These are phyloP conservation scores for Leccinum fibrillosum DNA, from an alignment of 768 basidiomycete genomes.

Conservation along the genomic window DNA sequence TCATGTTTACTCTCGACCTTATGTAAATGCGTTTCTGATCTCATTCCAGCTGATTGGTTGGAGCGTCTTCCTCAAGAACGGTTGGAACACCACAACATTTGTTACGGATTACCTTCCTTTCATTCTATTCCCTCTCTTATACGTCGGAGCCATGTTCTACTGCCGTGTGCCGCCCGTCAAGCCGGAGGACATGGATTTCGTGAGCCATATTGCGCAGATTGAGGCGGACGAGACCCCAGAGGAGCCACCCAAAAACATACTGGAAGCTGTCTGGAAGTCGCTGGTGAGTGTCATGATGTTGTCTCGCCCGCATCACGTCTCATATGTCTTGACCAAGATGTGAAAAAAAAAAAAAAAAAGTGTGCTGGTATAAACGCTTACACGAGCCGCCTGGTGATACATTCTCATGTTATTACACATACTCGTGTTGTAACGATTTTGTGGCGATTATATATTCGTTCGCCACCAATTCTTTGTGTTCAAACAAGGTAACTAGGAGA, in stretches of 20 bases:
- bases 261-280: conserved; percentile 76
- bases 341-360: conserved; percentile 1
- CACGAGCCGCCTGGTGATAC: background rate
- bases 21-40: conserved; percentile 21
- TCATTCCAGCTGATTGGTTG: conserved; percentile 46
- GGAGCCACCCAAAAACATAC: conserved; percentile 61
- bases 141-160: conserved; percentile 55
- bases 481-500: too few relatives aligned
- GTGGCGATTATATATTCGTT: too few relatives aligned
- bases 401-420: background rate
- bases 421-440: background rate
- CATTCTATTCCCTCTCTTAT: conserved; percentile 73
- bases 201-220: conserved; percentile 64
- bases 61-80: conserved; percentile 48
- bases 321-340: conserved; percentile 15
- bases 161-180: conserved; percentile 21
- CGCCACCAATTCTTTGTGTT: too few relatives aligned
- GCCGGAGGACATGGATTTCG: conserved; percentile 81
- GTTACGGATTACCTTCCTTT: conserved; percentile 81
- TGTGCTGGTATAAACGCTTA: background rate
- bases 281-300: conserved; percentile 48
- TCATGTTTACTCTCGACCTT: background rate
- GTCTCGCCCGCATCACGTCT: background rate
- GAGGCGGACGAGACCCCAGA: conserved; percentile 71
- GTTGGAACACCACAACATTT: conserved; percentile 61